Conservation (phyloP, 768 basidiomycete species). For the Naganishia vaughanmartiniae region DNA sequence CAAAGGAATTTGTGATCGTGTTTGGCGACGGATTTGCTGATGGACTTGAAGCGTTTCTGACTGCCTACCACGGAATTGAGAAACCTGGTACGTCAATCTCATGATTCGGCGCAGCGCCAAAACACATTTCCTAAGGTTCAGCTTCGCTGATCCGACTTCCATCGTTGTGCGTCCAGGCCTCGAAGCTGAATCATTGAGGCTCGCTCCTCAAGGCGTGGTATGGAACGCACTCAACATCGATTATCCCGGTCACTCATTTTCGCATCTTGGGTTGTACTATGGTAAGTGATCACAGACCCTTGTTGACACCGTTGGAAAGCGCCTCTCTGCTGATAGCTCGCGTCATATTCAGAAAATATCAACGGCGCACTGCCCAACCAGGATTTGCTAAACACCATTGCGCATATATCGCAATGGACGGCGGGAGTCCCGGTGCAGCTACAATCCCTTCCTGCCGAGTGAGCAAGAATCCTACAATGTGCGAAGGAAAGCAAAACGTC, state of each 20-base stretch:
- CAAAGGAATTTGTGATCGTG: conserved; percentile 87
- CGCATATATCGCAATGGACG: conserved; percentile 66
- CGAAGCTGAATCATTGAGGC: conserved; percentile 61
- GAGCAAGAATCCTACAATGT: not conserved
- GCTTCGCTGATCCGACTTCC: not conserved
- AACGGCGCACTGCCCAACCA: conserved; percentile 96
- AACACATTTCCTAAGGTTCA: not conserved
- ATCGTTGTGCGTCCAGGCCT: conserved; percentile 58
- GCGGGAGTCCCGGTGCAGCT: conserved; percentile 74
- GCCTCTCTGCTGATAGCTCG: not conserved
- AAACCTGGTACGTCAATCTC: conserved; percentile 61
- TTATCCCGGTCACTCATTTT: conserved; percentile 95
- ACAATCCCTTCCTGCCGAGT: conserved; percentile 64
- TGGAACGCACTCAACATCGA: conserved; percentile 95
- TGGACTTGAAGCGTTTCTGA: conserved; percentile 90
- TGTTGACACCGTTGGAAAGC: too few relatives aligned
- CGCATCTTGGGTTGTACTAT: conserved; percentile 89
- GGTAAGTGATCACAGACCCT: conserved; percentile 59
- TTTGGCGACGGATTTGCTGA: conserved; percentile 83
- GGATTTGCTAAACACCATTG: conserved; percentile 82
- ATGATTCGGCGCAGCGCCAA: too few relatives aligned
- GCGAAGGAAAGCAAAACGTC: too few relatives aligned
- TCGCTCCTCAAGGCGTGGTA: conserved; percentile 74
- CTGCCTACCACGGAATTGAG: conserved; percentile 69
- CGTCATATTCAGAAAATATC: conserved; percentile 69